phyloP scores from a whole-genome alignment of 106 monocot genomes.

The Platanthera guangdongensis region DNA sequence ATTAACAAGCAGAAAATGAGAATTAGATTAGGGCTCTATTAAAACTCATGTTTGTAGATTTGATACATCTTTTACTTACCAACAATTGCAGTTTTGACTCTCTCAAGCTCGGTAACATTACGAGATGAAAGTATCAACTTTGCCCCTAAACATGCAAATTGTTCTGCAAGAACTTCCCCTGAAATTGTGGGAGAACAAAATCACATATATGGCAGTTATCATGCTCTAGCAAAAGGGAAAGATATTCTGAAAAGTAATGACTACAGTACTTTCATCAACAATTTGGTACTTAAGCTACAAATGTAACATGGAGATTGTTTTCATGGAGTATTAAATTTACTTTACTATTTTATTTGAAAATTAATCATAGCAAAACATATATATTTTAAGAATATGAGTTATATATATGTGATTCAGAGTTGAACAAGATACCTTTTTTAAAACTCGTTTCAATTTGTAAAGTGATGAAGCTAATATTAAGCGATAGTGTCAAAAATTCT shows the following conservation, averaged over 20 bases:
- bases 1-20: background rate
- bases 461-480: background rate
- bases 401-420: background rate
- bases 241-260: background rate
- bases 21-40: background rate
- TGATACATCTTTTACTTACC: constrained; percentile 19
- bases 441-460: background rate
- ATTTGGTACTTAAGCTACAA: background rate
- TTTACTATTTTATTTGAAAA: background rate
- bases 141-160: constrained; percentile 74
- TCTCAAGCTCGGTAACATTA: constrained; percentile 65
- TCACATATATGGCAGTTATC: background rate
- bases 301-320: background rate
- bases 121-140: constrained; percentile 85
- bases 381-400: background rate
- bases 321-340: background rate
- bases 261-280: background rate
- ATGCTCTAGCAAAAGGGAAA: background rate
- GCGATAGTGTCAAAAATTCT: background rate
- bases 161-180: constrained; percentile 71
- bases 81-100: constrained; percentile 67
- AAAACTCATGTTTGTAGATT: background rate
- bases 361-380: background rate
- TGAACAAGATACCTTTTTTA: background rate
- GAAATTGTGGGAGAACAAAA: constrained; percentile 11